Base-by-base conservation (phyloP, 345 rosid species). In the Eucalyptus sp. region DNA sequence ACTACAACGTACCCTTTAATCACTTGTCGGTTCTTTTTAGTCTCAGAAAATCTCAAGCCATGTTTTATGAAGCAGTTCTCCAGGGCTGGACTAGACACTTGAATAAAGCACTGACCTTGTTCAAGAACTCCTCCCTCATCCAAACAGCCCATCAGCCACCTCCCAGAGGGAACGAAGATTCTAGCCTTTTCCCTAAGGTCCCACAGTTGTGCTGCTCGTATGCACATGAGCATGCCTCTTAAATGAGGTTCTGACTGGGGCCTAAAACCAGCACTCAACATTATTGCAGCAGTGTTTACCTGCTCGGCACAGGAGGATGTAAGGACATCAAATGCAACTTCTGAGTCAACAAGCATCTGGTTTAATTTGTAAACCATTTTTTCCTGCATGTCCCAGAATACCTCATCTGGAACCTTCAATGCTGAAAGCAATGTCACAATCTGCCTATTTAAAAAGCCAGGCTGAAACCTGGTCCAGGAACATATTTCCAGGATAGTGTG, bases 81-180 rank as follows among this genome's bases (percentile, higher is more conserved):
- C 71, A 98, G 87, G 88, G 96, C 93, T 31, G 97, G 96, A 71
- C 54, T 94, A 11, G 98, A 95, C 83, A 97, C 96, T 93, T 97
- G 99, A 88, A 98, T 94, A 90, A 97, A 98, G 94, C 99, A 97
- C 60, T 98, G 97, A 62, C 98, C 99, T 41, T 94, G 93, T 89
- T 98, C 97, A 86, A 98, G 95, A 91, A 97, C 93, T 87, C 92
- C 99, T 83, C 90, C 83, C 93, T 97, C 98, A 87, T 98, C 99
- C 76, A 98, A 91, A 92, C 96, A 94, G 64, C 99, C 99, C 99
- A 98, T 97, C 88, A 98, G 93, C 99, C 98, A 98, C 94, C 99
- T 94, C 50, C 99, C 98, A 4, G 94, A 90, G 14, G 93, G 87
- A 88, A 98, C 99, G 92, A 98, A 98, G 79, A 98, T 98, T 87